phyloP scores from a whole-genome alignment of 140 eudicot genomes.

The Stevia rebaudiana region DNA sequence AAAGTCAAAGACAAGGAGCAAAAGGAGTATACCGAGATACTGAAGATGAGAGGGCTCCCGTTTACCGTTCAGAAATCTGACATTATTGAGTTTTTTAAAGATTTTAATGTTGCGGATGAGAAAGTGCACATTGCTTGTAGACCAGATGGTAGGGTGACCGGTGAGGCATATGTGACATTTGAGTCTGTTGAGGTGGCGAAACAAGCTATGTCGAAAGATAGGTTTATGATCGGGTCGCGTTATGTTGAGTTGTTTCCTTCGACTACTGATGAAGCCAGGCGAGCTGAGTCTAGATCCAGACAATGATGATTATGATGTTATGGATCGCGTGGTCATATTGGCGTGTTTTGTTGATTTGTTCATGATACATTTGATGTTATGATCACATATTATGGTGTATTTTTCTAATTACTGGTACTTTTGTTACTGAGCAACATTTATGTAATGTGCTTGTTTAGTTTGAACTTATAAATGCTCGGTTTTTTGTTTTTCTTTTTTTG shows the following conservation, averaged over 20 bases:
- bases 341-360: conserved; percentile 5
- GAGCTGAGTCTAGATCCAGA: conserved; percentile 82
- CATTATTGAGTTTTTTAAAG: conserved; percentile 60
- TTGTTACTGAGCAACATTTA: neutral
- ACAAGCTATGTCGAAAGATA: conserved; percentile 84
- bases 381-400: conserved; percentile 22
- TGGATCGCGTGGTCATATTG: conserved; percentile 7
- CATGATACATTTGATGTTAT: conserved; percentile 14
- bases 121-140: conserved; percentile 75
- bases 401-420: neutral
- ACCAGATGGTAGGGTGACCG: conserved; percentile 90
- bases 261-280: conserved; percentile 77
- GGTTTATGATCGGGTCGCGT: conserved; percentile 69
- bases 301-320: conserved; percentile 25
- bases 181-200: conserved; percentile 69
- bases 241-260: conserved; percentile 90
- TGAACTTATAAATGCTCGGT: neutral
- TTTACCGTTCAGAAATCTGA: conserved; percentile 57
- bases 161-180: conserved; percentile 89
- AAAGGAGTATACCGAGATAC: conserved; percentile 73
- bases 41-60: conserved; percentile 88
- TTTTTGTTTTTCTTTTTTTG: too few relatives aligned
- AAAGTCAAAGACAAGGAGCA: conserved; percentile 63
- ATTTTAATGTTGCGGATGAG: conserved; percentile 44
- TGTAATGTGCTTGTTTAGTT: conserved; percentile 20